Conservation (phyloP, 2,329 filamentous ascomycete species). For the Penicillium sp. region DNA sequence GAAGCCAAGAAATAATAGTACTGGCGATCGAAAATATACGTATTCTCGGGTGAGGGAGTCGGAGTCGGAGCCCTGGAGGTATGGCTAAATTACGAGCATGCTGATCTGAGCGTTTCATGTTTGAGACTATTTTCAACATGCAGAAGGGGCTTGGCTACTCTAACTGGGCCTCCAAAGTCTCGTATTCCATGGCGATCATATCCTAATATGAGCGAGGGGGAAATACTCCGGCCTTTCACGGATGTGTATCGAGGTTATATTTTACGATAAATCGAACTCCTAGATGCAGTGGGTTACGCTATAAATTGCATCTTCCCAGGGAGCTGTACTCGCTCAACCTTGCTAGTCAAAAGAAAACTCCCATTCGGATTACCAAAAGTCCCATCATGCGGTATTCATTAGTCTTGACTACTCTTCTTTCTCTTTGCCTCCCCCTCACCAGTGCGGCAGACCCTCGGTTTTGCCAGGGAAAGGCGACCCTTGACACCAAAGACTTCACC, state of each 20-base stretch:
- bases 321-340: not conserved
- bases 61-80: too few relatives aligned
- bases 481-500: conserved; percentile 11
- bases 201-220: not conserved
- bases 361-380: not conserved
- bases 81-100: not conserved
- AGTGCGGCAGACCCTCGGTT: conserved; percentile 7
- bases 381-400: not conserved
- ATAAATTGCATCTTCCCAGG: not conserved
- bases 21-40: too few relatives aligned
- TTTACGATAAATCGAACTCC: too few relatives aligned
- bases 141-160: not conserved
- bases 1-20: too few relatives aligned
- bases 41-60: too few relatives aligned
- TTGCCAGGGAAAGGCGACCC: conserved; percentile 2
- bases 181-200: not conserved
- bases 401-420: not conserved
- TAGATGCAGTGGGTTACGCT: not conserved
- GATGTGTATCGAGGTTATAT: too few relatives aligned
- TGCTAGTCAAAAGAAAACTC: too few relatives aligned
- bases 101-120: not conserved
- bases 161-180: not conserved
- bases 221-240: not conserved
- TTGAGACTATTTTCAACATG: not conserved
- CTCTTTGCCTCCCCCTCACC: not conserved